Evolutionary conservation across 305 asterid genomes (phyloP).

Genomic region (Withania somnifera): DNA sequence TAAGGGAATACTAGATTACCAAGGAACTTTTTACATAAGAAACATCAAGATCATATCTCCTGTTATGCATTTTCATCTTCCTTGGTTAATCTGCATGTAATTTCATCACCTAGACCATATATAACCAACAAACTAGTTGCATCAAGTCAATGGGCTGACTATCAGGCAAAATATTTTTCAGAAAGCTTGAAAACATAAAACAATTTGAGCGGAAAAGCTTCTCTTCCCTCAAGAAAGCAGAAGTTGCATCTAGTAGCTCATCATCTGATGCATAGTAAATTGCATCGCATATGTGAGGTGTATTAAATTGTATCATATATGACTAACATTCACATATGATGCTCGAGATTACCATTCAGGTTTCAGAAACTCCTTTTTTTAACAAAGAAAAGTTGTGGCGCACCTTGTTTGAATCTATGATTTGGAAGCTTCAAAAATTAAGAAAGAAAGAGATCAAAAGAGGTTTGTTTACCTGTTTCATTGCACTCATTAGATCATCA

Average conservation of each 20-base stretch:
- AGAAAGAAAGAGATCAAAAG: background rate
- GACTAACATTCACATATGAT: no score
- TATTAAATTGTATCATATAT: no score
- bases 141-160: background rate
- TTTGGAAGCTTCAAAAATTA: background rate
- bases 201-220: background rate
- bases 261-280: no score
- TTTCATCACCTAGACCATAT: background rate
- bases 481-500: constrained; percentile 58
- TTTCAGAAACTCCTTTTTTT: background rate
- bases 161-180: background rate
- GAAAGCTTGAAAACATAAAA: background rate
- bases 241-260: background rate
- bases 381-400: background rate
- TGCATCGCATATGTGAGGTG: no score
- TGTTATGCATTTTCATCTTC: background rate
- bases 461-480: constrained; percentile 58
- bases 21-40: background rate
- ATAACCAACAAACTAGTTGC: background rate
- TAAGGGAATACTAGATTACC: background rate
- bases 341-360: background rate
- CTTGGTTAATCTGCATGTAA: background rate
- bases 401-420: background rate
- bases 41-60: background rate
- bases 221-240: background rate